Conservation (phyloP, 2,329 filamentous ascomycete genomes). For the Verticillium zaregamsianum region DNA sequence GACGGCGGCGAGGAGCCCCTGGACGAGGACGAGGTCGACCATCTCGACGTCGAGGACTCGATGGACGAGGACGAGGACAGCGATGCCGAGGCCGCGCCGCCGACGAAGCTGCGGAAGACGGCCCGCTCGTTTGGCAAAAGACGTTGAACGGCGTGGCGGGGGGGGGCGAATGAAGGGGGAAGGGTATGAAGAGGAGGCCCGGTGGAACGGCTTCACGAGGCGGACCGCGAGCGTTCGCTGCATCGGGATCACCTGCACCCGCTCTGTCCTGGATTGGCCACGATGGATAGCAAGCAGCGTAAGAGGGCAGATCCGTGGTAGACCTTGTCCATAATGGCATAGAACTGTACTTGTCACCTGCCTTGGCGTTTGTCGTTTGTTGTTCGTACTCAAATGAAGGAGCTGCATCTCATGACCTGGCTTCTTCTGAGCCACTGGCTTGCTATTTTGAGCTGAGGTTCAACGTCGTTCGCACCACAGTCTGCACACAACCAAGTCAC, state of each 20-base stretch:
- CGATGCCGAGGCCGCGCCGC: constrained; percentile 44
- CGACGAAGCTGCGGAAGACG: constrained; percentile 39
- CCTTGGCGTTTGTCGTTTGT: not conserved
- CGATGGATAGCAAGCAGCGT: not conserved
- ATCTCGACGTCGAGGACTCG: constrained; percentile 53
- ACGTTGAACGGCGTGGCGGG: not conserved
- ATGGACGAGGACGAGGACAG: constrained; percentile 53
- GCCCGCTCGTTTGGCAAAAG: constrained; percentile 29
- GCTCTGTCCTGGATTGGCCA: not conserved
- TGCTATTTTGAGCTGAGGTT: not conserved
- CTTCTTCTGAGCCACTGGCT: not conserved
- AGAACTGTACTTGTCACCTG: not conserved
- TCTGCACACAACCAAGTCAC: too few relatives aligned
- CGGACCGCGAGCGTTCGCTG: not conserved
- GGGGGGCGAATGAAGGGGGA: not conserved
- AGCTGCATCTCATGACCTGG: not conserved
- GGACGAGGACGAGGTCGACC: constrained; percentile 56
- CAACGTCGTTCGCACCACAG: too few relatives aligned
- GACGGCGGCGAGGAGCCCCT: constrained; percentile 45
- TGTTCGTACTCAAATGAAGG: not conserved
- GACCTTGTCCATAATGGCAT: not conserved
- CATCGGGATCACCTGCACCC: not conserved
- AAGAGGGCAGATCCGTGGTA: not conserved
- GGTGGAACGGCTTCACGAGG: not conserved
- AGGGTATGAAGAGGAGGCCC: not conserved